Conservation (phyloP, 2,329 filamentous ascomycete genomes). For the Diaporthe velutina region DNA sequence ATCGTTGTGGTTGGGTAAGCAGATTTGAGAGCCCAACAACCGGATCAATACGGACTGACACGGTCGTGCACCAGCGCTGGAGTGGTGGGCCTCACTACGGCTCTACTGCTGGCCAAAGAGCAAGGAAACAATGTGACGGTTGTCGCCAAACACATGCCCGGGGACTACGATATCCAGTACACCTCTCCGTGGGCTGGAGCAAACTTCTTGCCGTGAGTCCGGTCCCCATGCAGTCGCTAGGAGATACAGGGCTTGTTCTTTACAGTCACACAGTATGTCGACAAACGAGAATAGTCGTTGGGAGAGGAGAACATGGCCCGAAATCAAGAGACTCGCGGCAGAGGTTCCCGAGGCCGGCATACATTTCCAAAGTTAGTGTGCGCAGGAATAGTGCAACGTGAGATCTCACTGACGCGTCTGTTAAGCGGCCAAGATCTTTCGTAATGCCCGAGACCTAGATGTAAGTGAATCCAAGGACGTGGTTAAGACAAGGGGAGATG, state of each 20-base stretch:
- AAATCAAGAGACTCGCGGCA: constrained; percentile 69
- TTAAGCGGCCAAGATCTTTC: constrained; percentile 62
- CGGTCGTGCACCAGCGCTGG: constrained; percentile 53
- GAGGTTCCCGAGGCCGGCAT: constrained; percentile 83
- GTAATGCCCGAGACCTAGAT: constrained; percentile 72
- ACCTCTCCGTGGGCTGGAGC: constrained; percentile 91
- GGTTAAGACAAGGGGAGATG: too few species aligned
- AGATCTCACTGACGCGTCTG: neutral
- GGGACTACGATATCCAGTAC: constrained; percentile 93
- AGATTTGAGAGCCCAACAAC: neutral
- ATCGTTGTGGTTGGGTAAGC: constrained; percentile 56
- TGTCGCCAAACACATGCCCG: constrained; percentile 86
- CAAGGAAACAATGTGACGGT: constrained; percentile 56
- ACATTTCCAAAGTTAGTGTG: constrained; percentile 75
- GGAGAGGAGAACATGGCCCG: constrained; percentile 76
- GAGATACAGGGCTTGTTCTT: constrained; percentile 36
- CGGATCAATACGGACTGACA: neutral
- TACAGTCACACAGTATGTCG: constrained; percentile 56
- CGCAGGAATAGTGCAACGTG: neutral
- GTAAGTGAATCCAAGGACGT: constrained; percentile 10
- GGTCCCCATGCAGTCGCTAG: constrained; percentile 12
- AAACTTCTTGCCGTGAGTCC: constrained; percentile 78
- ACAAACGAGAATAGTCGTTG: constrained; percentile 60
- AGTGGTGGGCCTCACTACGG: constrained; percentile 65
- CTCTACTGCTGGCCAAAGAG: constrained; percentile 61